Evolutionary conservation across 169 alveolate species (phyloP).

Genomic region (Blepharisma undulans): DNA sequence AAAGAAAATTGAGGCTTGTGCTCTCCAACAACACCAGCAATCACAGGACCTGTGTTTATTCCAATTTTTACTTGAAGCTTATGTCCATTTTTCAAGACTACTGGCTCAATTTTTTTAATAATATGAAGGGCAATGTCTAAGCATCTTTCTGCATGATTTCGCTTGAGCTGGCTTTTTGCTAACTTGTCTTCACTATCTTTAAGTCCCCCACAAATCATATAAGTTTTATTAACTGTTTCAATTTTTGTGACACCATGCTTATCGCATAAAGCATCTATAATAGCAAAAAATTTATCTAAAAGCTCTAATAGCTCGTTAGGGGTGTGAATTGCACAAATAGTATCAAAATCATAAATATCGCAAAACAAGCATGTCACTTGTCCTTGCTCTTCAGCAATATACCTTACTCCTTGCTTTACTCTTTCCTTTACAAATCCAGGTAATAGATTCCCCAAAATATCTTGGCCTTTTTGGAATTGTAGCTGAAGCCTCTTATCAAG

Average conservation of each 20-base stretch:
- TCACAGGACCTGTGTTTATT: slow-evolving; percentile 93
- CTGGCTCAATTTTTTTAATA: slow-evolving; percentile 30
- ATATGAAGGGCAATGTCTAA: slow-evolving; percentile 33
- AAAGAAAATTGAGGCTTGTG: slow-evolving; percentile 96
- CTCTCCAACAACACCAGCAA: slow-evolving; percentile 97
- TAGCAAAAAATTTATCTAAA: slow-evolving; percentile 1
- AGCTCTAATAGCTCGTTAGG: slow-evolving; percentile 38
- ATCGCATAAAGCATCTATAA: slow-evolving; percentile 12
- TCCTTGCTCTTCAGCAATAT: slow-evolving; percentile 87
- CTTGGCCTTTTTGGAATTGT: slow-evolving; percentile 43
- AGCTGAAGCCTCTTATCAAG: slow-evolving; percentile 23
- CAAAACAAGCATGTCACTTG: slow-evolving; percentile 95
- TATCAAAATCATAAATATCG: slow-evolving; percentile 96
- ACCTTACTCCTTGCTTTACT: slow-evolving; percentile 73
- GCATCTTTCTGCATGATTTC: slow-evolving; percentile 20
- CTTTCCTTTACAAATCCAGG: slow-evolving; percentile 85
- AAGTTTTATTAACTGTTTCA: slow-evolving; percentile 39
- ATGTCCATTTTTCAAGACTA: background rate
- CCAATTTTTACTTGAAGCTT: slow-evolving; percentile 90
- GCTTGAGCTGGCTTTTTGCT: background rate
- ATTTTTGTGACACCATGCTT: slow-evolving; percentile 42
- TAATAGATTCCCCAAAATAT: slow-evolving; percentile 70
- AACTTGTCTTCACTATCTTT: slow-evolving; percentile 22
- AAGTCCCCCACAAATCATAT: slow-evolving; percentile 42
- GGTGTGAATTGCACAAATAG: slow-evolving; percentile 62